A percentile compares a stretch with the other conserved stretches of the same genome.
phyloP scores from a whole-genome alignment of 2,329 filamentous ascomycete genomes.

The Chrysoporthe deuterocubensis region DNA sequence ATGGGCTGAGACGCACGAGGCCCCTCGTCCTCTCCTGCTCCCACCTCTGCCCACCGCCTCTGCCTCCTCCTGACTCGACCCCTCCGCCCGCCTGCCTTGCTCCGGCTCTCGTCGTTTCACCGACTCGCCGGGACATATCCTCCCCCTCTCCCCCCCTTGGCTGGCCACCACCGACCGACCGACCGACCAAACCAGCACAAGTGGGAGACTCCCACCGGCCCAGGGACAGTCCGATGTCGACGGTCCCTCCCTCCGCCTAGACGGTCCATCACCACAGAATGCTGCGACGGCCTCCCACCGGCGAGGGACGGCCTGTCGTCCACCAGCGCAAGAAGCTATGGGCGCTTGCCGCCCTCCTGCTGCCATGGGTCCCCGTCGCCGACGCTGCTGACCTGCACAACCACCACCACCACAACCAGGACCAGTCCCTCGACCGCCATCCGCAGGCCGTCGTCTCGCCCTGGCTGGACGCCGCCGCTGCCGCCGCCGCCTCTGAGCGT shows the following conservation, averaged over 20 bases:
- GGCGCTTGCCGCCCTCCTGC: slow-evolving; percentile 54
- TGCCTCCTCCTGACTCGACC: not conserved
- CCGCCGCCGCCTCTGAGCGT: not conserved
- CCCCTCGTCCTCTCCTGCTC: not conserved
- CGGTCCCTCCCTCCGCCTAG: slow-evolving; percentile 22
- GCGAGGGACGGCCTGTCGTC: slow-evolving; percentile 53
- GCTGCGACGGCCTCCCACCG: slow-evolving; percentile 59
- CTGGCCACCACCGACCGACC: not conserved
- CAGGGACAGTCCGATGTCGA: slow-evolving; percentile 26
- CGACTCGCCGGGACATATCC: slow-evolving; percentile 1
- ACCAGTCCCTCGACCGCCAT: slow-evolving; percentile 29
- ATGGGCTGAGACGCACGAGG: slow-evolving; percentile 4
- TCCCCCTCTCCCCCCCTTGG: not conserved
- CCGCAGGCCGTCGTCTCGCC: slow-evolving; percentile 28
- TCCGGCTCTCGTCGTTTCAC: not conserved
- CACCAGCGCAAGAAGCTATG: slow-evolving; percentile 44
- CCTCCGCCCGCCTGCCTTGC: not conserved
- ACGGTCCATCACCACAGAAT: slow-evolving; percentile 43
- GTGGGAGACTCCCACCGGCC: slow-evolving; percentile 9
- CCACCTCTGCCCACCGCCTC: not conserved
- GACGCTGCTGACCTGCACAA: slow-evolving; percentile 44
- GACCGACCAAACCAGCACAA: not conserved
- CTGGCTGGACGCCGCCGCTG: slow-evolving; percentile 9
- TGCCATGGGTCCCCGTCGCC: slow-evolving; percentile 52
- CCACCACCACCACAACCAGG: slow-evolving; percentile 47